phyloP scores from a whole-genome alignment of 306 rosid species.

The Cucumis melo region DNA sequence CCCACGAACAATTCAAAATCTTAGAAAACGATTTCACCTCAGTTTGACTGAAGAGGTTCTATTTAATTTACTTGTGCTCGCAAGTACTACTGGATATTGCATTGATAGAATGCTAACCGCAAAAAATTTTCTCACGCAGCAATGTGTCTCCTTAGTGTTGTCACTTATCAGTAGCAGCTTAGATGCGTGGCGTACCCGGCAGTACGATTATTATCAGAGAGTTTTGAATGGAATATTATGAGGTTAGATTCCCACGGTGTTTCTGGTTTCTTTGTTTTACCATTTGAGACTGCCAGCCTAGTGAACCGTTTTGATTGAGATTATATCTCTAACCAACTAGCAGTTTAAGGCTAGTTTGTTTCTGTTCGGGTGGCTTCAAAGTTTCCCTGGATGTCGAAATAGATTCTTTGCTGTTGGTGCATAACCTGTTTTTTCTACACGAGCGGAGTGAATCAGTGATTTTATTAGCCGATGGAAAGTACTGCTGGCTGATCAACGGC shows the following conservation, averaged over 20 bases:
- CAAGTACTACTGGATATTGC: not conserved
- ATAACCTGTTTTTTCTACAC: not conserved
- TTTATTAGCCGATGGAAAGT: not conserved
- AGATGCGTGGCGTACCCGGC: conserved; percentile 99
- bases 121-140: conserved; percentile 33
- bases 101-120: not conserved
- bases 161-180: conserved; percentile 94
- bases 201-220: conserved; percentile 94
- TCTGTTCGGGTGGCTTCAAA: conserved; percentile 5
- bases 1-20: conserved; percentile 83
- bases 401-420: not conserved
- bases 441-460: not conserved
- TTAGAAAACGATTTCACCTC: conserved; percentile 87
- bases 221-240: conserved; percentile 96
- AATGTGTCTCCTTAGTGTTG: conserved; percentile 96
- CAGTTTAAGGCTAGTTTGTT: not conserved
- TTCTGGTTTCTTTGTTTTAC: conserved; percentile 15
- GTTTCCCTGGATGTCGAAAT: conserved; percentile 6
- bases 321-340: not conserved
- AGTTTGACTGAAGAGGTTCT: conserved; percentile 94
- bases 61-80: conserved; percentile 1
- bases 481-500: not conserved
- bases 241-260: conserved; percentile 20
- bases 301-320: conserved; percentile 7
- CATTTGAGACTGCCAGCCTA: conserved; percentile 23